Conservation (phyloP, 805 yeast genomes). For the Blastobotrys robertii region DNA sequence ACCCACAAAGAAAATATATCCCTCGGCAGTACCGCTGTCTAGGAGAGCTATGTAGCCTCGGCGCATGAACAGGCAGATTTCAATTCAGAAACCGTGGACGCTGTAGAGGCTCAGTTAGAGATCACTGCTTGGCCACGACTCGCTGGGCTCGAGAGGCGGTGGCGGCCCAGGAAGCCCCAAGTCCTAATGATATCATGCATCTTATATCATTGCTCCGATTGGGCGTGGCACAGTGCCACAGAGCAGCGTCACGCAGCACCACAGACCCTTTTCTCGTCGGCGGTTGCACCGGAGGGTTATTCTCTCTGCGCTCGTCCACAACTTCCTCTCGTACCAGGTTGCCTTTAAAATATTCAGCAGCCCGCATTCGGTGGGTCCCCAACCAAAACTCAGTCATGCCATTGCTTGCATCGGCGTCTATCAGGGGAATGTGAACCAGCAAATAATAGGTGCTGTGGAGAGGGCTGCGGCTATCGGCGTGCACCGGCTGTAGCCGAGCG, state of each 20-base stretch:
- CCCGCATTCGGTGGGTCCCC: constrained; percentile 13
- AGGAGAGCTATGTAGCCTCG: too few species aligned
- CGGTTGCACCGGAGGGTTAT: constrained; percentile 13
- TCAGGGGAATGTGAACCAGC: constrained; percentile 13
- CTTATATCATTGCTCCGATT: constrained; percentile 11
- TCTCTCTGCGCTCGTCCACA: constrained; percentile 8
- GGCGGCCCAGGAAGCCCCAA: constrained; percentile 9
- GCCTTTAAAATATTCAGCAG: constrained; percentile 2
- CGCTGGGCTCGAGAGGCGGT: too few species aligned
- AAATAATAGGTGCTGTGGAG: constrained; percentile 7
- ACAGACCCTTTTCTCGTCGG: constrained; percentile 12
- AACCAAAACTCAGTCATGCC: constrained; percentile 17
- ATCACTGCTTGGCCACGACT: too few species aligned
- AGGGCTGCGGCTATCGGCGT: constrained; percentile 7
- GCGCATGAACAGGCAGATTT: too few species aligned
- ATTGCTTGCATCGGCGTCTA: constrained; percentile 8
- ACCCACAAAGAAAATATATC: too few species aligned
- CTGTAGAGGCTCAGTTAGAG: too few species aligned
- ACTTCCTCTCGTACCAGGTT: constrained; percentile 6
- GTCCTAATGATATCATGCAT: constrained; percentile 14
- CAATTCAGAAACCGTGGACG: too few species aligned
- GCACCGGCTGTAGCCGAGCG: constrained; percentile 13
- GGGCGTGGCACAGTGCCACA: constrained; percentile 17
- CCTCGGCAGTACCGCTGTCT: too few species aligned
- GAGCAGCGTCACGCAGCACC: constrained; percentile 12